phyloP scores from a whole-genome alignment of 331 rosid species.

The Quercus lobata region DNA sequence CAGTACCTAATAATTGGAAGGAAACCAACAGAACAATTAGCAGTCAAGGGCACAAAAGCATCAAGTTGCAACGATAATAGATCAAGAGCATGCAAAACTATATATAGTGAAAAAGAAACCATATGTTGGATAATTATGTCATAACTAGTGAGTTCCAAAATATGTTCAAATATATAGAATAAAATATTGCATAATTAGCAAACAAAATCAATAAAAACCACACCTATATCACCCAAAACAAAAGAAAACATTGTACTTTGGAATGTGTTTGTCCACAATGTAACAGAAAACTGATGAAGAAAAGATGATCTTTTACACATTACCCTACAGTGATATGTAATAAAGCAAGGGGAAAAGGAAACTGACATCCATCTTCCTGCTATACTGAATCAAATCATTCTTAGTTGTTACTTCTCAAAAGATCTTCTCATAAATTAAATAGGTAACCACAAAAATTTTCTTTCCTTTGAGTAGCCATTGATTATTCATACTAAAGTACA shows the following conservation, averaged over 20 bases:
- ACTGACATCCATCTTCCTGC: neutral
- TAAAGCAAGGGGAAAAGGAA: neutral
- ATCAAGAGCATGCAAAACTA: neutral
- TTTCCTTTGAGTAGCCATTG: neutral
- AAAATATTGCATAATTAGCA: neutral
- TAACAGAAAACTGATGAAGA: neutral
- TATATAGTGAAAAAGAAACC: neutral
- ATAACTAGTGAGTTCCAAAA: neutral
- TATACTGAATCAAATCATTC: no score
- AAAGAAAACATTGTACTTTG: slow-evolving; percentile 4
- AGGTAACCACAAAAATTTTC: neutral
- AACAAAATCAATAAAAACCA: neutral
- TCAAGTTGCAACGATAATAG: neutral
- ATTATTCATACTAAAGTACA: neutral
- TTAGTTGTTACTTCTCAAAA: neutral
- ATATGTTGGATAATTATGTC: neutral
- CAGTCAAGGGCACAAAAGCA: neutral
- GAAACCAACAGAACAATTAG: slow-evolving; percentile 6
- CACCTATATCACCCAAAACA: neutral
- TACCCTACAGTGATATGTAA: neutral
- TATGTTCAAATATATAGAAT: neutral
- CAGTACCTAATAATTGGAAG: slow-evolving; percentile 52
- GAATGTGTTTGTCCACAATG: neutral
- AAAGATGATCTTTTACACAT: neutral
- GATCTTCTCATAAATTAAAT: neutral